Evolutionary conservation across 345 rosid species (phyloP), one percentile per base, ranked within the genome.

Genomic region (Lumnitzera littorea): DNA sequence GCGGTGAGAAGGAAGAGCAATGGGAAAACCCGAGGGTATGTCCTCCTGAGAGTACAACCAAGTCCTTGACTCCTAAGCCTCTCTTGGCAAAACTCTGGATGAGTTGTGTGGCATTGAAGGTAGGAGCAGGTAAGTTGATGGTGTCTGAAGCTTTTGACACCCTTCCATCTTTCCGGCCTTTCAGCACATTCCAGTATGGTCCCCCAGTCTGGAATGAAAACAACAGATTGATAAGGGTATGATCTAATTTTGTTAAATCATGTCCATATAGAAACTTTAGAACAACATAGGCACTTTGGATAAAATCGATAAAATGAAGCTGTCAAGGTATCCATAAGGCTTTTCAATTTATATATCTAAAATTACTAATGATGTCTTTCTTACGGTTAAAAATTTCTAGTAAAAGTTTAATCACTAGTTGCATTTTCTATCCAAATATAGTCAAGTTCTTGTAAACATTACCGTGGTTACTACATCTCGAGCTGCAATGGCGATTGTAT

Each of bases 101-200:
- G 55, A 91, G 83, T 64, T 78, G 91, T 1, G 86, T 62, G 5
- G 66, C 85, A 20, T 86, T 84, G 76, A 82, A 82, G 15, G 79
- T 79, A 68, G 98, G 96, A 23, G 83, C 81, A 51, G 96, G 96
- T 65, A 91, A 72, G 67, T 74, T 82, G 20, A 66, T 47, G 2
- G 96, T 88, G 25, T 86, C 94, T 12, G 60, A 74, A 49, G 91
- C 91, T 65, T 53, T 80, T 0, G 96, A 91, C 20, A 76, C 55
- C 20, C 83, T 80, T 51, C 98, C 96, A 60, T 88, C 98, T 78
- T 86, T 88, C 58, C 95, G 72, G 56, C 98, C 95, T 74, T 88
- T 88, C 0, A 74, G 75, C 11, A 83, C 88, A 50, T 64, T 67
- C 96, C 95, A 84, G 1, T 64, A 65, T 2, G 96, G 90, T 20